Evolutionary conservation across 179 eudicot genomes (phyloP).

Genomic region (Spergularia azorica): DNA sequence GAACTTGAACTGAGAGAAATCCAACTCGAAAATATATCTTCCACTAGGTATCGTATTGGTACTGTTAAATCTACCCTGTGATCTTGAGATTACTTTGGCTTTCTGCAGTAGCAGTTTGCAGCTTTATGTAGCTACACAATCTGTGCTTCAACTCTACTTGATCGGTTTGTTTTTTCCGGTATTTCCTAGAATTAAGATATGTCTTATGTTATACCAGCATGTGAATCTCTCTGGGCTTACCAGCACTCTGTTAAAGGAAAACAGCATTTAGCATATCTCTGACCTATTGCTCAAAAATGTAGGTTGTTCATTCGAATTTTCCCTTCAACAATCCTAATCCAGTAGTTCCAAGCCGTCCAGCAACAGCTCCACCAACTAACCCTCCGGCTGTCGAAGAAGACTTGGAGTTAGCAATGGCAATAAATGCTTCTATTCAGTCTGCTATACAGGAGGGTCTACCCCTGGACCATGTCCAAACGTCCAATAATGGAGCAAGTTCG

Average conservation of each 20-base stretch:
- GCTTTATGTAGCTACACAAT: no score
- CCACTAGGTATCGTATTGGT: no score
- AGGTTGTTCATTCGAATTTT: slow-evolving; percentile 67
- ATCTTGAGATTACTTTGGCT: no score
- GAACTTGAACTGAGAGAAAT: no score
- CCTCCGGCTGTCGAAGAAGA: slow-evolving; percentile 52
- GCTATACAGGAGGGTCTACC: slow-evolving; percentile 49
- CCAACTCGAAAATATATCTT: no score
- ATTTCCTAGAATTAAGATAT: no score
- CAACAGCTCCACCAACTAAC: slow-evolving; percentile 12
- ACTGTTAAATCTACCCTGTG: no score
- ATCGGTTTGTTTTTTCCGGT: no score
- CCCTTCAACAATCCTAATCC: slow-evolving; percentile 55
- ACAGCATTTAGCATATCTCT: neutral
- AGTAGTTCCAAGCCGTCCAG: slow-evolving; percentile 15
- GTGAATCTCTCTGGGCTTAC: neutral
- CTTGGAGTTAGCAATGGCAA: slow-evolving; percentile 64
- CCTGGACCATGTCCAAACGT: slow-evolving; percentile 19
- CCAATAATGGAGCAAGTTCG: slow-evolving; percentile 42
- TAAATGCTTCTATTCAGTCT: slow-evolving; percentile 69
- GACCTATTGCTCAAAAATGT: slow-evolving; percentile 12
- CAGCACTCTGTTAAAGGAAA: neutral
- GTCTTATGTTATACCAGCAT: neutral
- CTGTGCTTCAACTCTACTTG: no score
- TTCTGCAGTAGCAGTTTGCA: no score